Evolutionary conservation across 805 yeast genomes (phyloP).

Genomic region (Nakazawaea anatomiae): DNA sequence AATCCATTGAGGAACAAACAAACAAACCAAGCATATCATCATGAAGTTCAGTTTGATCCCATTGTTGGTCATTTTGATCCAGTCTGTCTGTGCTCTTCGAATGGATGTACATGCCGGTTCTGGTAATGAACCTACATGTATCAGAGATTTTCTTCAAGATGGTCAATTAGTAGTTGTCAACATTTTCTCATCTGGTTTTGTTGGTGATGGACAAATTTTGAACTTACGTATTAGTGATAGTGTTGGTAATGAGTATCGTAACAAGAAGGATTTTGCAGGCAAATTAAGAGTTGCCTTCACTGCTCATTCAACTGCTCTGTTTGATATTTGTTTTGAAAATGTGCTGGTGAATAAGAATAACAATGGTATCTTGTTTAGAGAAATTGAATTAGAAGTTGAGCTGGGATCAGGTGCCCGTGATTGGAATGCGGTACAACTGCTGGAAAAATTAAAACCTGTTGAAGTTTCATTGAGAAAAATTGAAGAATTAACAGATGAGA

Average conservation of each 20-base stretch:
- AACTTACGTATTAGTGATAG: constrained; percentile 65
- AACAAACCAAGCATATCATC: background rate
- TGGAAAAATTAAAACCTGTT: constrained; percentile 87
- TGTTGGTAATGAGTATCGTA: constrained; percentile 80
- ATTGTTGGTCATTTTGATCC: background rate
- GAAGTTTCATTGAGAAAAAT: constrained; percentile 86
- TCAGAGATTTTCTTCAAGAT: constrained; percentile 84
- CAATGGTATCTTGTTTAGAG: constrained; percentile 42
- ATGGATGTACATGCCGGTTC: constrained; percentile 6
- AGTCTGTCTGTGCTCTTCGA: background rate
- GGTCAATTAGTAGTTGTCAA: constrained; percentile 87
- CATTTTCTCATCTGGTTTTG: constrained; percentile 64
- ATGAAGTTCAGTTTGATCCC: background rate
- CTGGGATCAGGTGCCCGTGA: constrained; percentile 97
- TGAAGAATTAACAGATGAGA: constrained; percentile 81
- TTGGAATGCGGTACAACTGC: constrained; percentile 92
- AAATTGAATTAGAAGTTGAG: constrained; percentile 86
- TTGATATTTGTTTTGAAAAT: constrained; percentile 90
- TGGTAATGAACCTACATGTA: constrained; percentile 55
- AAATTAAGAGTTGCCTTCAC: constrained; percentile 75
- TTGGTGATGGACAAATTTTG: constrained; percentile 85
- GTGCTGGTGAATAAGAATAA: constrained; percentile 34
- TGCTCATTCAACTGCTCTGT: constrained; percentile 72
- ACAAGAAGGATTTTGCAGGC: constrained; percentile 71
- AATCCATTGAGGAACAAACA: background rate